Conservation (phyloP, 352 stramenopile species). For the Globisporangium paddicum region DNA sequence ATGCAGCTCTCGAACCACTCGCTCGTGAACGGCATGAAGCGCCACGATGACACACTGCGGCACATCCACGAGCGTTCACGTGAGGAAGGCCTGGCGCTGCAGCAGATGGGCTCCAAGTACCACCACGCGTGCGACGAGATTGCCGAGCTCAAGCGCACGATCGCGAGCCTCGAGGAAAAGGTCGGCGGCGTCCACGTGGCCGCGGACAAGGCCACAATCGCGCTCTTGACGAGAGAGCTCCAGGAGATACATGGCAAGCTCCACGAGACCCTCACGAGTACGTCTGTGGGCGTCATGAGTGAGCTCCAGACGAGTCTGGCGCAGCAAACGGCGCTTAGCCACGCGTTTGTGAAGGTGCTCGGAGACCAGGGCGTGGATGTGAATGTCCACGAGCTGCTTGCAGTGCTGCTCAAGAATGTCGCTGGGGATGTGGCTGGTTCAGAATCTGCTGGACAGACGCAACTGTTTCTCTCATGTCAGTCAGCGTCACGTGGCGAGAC, state of each 20-base stretch:
- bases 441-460: not conserved
- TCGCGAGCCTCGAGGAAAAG: conserved; percentile 62
- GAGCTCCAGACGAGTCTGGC: not conserved
- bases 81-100: conserved; percentile 40
- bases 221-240: conserved; percentile 47
- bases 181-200: conserved; percentile 60
- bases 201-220: conserved; percentile 62
- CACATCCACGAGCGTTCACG: conserved; percentile 48
- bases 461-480: not conserved
- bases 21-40: conserved; percentile 59
- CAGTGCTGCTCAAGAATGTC: conserved; percentile 9
- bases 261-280: not conserved
- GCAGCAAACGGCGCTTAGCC: conserved; percentile 18
- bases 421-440: too few species aligned
- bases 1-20: conserved; percentile 47
- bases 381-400: conserved; percentile 26
- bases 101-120: conserved; percentile 58
- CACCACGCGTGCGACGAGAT: conserved; percentile 70
- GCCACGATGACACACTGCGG: conserved; percentile 72
- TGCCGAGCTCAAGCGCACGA: conserved; percentile 60
- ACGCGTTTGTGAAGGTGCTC: conserved; percentile 31
- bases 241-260: conserved; percentile 39
- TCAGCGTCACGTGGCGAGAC: not conserved
- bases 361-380: conserved; percentile 25
- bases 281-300: not conserved